Base-by-base conservation (phyloP, 1,139 yeast species). In the Yamadazyma trypodendri region DNA sequence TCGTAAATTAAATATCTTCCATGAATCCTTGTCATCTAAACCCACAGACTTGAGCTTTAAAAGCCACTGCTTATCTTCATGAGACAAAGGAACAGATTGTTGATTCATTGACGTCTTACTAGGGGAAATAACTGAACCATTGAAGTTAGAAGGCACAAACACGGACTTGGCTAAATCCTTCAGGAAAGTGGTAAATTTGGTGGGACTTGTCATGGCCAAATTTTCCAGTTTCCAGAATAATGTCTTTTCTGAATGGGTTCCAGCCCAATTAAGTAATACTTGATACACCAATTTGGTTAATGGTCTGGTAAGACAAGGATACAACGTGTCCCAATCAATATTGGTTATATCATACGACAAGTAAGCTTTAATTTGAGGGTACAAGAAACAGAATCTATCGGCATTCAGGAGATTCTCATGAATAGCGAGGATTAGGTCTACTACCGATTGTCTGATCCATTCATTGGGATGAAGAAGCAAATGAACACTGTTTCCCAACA, bases 381-480 rank as follows among this genome's bases (percentile, higher is more conserved):
- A 83, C 15, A 90, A 61, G 54, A 88, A 74, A 53, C 97, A 90
- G 49, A 84, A 86, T 9, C 79, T 63, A 51, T 92, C 97, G 0
- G 97, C 95, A 23, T 80, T 72, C 12, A 82, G 69, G 31, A 89
- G 60, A 51, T 80, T 80, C 2, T 69, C 68, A 2, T 86, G 78
- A 3, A 85, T 74, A 0, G 84, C 73, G 1, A 84, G 65, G 1
- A 89, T 67, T 35, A 89, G 66, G 3, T 72, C 63, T 27, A 89
- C 55, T 0, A 84, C 78, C 2, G 85, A 75, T 43, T 84, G 87
- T 32, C 96, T 65, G 7, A 92, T 82, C 83, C 95, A 83, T 41
- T 80, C 83, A 57, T 89, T 89, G 0, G 98, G 98, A 54, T 89
- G 97, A 8, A 92, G 59, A 1, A 84, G 56, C 9, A 70, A 54